These are phyloP conservation scores for Carex cristatella DNA, from an alignment of 176 grass and related monocot species.

Conservation along the genomic window DNA sequence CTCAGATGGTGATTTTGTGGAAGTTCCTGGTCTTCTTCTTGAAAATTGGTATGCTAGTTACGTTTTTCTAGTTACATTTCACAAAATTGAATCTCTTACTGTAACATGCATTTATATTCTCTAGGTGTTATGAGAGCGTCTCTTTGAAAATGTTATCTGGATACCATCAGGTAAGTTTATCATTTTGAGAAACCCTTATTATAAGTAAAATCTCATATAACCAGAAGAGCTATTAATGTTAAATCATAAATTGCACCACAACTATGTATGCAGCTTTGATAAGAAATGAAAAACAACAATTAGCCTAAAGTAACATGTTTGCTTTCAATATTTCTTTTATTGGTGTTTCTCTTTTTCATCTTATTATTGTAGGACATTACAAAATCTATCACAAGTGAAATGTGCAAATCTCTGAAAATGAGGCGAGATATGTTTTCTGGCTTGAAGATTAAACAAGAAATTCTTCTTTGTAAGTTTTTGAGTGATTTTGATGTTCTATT, in stretches of 20 bases:
- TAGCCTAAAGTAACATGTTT: not conserved
- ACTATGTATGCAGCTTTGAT: not conserved
- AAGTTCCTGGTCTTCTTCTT: constrained; percentile 78
- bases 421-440: constrained; percentile 83
- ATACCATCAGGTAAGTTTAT: constrained; percentile 68
- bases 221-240: not conserved
- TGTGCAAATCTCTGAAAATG: constrained; percentile 81
- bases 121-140: constrained; percentile 84
- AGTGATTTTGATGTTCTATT: constrained; percentile 14
- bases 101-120: constrained; percentile 6
- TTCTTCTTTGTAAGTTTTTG: constrained; percentile 84
- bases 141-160: constrained; percentile 98
- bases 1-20: constrained; percentile 74
- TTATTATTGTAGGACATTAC: constrained; percentile 72
- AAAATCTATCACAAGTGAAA: constrained; percentile 67
- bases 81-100: constrained; percentile 7
- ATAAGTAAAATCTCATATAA: not conserved
- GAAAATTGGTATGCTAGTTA: constrained; percentile 70
- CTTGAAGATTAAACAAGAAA: constrained; percentile 86
- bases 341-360: constrained; percentile 19
- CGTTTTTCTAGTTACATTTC: not conserved
- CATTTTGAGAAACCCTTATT: constrained; percentile 13
- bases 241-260: not conserved
- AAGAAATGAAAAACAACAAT: not conserved
- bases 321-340: not conserved